Evolutionary conservation across 768 basidiomycete genomes (phyloP).

Genomic region (Dacryopinax spathularia): DNA sequence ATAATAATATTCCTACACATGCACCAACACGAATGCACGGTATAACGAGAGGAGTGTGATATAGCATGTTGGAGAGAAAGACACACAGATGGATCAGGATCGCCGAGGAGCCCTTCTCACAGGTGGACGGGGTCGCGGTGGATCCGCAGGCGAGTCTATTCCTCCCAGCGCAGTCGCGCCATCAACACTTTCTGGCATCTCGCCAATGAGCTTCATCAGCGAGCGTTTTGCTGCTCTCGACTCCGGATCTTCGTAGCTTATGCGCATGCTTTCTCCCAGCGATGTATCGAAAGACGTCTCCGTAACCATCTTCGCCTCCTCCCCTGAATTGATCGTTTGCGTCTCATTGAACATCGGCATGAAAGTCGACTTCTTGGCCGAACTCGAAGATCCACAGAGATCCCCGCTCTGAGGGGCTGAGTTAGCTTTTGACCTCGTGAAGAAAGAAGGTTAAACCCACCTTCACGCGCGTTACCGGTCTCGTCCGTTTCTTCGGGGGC

Average conservation of each 20-base stretch:
- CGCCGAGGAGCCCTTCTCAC: not conserved
- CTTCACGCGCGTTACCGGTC: constrained; percentile 28
- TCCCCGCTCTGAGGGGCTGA: constrained; percentile 3
- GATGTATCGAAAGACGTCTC: not conserved
- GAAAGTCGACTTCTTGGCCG: constrained; percentile 1
- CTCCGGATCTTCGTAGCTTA: constrained; percentile 54
- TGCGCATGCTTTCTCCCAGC: constrained; percentile 30
- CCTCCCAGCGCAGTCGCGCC: not conserved
- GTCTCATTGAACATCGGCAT: not conserved
- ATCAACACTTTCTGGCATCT: not conserved
- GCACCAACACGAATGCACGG: too few relatives aligned
- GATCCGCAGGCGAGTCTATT: not conserved
- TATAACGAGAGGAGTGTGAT: not conserved
- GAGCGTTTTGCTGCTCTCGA: constrained; percentile 44
- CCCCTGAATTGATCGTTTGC: constrained; percentile 1
- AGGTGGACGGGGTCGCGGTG: not conserved
- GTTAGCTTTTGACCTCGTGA: constrained; percentile 22
- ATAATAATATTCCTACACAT: too few relatives aligned
- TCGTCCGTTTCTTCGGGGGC: constrained; percentile 21
- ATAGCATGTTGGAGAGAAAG: not conserved
- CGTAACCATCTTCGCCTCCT: constrained; percentile 5
- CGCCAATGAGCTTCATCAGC: constrained; percentile 38
- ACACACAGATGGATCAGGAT: not conserved
- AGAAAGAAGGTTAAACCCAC: constrained; percentile 18
- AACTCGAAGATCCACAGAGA: constrained; percentile 2